Evolutionary conservation across 139 green algal species (phyloP).

Genomic region (Picochlorum sp.): DNA sequence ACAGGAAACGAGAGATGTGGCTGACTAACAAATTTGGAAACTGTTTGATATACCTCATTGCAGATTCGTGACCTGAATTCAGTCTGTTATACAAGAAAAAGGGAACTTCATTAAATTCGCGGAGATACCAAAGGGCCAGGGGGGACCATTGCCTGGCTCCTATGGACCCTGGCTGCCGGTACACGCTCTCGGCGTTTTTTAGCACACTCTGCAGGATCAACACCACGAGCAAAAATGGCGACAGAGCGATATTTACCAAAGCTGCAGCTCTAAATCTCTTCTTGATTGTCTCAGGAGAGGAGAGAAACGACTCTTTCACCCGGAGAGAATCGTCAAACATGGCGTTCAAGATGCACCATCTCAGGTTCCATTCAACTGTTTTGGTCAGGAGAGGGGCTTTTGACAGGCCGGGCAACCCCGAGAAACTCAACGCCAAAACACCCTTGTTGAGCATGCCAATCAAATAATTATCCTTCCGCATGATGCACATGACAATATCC

Average conservation of each 20-base stretch:
- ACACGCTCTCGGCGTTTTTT: constrained; percentile 85
- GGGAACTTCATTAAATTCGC: constrained; percentile 93
- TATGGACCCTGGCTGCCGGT: constrained; percentile 63
- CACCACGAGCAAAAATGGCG: constrained; percentile 86
- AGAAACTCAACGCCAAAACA: constrained; percentile 52
- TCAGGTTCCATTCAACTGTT: constrained; percentile 91
- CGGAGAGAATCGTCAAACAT: constrained; percentile 86
- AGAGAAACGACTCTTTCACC: constrained; percentile 47
- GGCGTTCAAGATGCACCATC: constrained; percentile 71
- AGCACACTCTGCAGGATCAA: constrained; percentile 93
- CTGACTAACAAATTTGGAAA: constrained; percentile 73
- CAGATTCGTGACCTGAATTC: constrained; percentile 55
- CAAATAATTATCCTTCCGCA: constrained; percentile 94
- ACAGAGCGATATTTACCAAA: constrained; percentile 57
- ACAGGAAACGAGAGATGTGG: constrained; percentile 66
- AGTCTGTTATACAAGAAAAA: constrained; percentile 80
- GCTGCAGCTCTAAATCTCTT: constrained; percentile 48
- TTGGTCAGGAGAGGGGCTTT: constrained; percentile 77
- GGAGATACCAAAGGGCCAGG: constrained; percentile 69
- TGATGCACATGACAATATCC: constrained; percentile 77
- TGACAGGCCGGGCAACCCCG: constrained; percentile 34
- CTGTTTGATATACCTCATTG: constrained; percentile 77
- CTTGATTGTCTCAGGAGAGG: constrained; percentile 38
- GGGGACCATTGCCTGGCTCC: constrained; percentile 63
- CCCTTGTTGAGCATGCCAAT: constrained; percentile 79